Evolutionary conservation across 352 stramenopile species (phyloP).

Genomic region (Aphanomyces stellatus): DNA sequence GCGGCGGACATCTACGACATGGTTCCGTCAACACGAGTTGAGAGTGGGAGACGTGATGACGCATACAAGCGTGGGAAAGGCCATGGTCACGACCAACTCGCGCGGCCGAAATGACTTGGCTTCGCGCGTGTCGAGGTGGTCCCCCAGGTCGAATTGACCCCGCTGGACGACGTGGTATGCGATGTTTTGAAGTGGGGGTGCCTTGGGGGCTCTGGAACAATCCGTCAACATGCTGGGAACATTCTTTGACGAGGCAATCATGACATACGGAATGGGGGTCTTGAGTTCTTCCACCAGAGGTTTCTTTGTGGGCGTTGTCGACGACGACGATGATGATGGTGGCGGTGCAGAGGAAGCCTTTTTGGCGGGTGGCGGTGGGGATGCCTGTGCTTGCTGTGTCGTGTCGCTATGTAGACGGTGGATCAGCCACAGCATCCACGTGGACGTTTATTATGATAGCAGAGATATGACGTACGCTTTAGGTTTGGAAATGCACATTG

Average conservation of each 20-base stretch:
- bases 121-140: conserved; percentile 49
- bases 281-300: not conserved
- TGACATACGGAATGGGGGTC: not conserved
- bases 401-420: too few relatives aligned
- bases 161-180: conserved; percentile 53
- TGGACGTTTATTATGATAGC: not conserved
- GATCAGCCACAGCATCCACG: too few relatives aligned
- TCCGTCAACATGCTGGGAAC: too few relatives aligned
- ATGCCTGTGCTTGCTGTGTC: too few relatives aligned
- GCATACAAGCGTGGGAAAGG: conserved; percentile 37
- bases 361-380: too few relatives aligned
- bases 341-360: not conserved
- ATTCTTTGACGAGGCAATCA: not conserved
- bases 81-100: conserved; percentile 57
- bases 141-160: conserved; percentile 56
- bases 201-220: too few relatives aligned
- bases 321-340: not conserved
- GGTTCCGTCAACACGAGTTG: not conserved
- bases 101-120: conserved; percentile 29
- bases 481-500: conserved; percentile 44
- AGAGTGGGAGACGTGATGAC: conserved; percentile 52
- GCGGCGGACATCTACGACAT: conserved; percentile 32
- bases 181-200: conserved; percentile 42
- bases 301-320: not conserved
- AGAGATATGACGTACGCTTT: not conserved